Evolutionary conservation across 495 filamentous ascomycete species (phyloP).

Genomic region (Massariosphaeria phaeospora): DNA sequence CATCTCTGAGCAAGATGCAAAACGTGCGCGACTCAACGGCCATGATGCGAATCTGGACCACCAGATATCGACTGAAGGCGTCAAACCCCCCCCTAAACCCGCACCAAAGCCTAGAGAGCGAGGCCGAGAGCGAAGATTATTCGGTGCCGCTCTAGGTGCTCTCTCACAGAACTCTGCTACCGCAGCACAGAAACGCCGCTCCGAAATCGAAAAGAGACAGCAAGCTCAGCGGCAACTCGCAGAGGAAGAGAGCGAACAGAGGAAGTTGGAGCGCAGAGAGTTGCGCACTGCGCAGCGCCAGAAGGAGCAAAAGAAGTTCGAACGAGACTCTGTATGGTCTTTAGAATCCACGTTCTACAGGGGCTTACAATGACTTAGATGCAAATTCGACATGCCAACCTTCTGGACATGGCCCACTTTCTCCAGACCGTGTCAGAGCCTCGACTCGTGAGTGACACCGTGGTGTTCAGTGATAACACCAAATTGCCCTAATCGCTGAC

Average conservation of each 20-base stretch:
- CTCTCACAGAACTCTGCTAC: conserved; percentile 70
- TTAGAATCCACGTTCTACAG: not conserved
- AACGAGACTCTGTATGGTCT: conserved; percentile 66
- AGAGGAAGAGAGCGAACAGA: conserved; percentile 65
- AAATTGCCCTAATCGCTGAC: no score
- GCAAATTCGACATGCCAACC: conserved; percentile 66
- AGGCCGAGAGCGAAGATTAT: conserved; percentile 80
- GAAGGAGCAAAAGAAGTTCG: conserved; percentile 69
- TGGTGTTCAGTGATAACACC: not conserved
- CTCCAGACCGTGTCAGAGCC: conserved; percentile 70
- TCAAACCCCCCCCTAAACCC: conserved; percentile 22
- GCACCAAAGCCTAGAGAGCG: conserved; percentile 53
- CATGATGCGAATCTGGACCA: not conserved
- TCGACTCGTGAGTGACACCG: conserved; percentile 59
- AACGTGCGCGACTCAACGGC: conserved; percentile 44
- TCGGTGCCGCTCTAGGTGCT: conserved; percentile 82
- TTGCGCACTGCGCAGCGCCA: conserved; percentile 54
- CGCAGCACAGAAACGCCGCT: conserved; percentile 68
- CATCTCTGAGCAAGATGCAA: conserved; percentile 49
- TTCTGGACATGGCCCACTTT: conserved; percentile 68
- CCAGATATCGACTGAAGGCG: conserved; percentile 8
- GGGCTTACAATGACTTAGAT: conserved; percentile 56
- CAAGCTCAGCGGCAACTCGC: conserved; percentile 75
- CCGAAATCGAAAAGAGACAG: conserved; percentile 86
- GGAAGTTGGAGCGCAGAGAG: conserved; percentile 55